A percentile compares a stretch with the other conserved stretches of the same genome.
These are phyloP conservation scores for Candida alai DNA, from an alignment of 805 yeast genomes.

Conservation along the genomic window DNA sequence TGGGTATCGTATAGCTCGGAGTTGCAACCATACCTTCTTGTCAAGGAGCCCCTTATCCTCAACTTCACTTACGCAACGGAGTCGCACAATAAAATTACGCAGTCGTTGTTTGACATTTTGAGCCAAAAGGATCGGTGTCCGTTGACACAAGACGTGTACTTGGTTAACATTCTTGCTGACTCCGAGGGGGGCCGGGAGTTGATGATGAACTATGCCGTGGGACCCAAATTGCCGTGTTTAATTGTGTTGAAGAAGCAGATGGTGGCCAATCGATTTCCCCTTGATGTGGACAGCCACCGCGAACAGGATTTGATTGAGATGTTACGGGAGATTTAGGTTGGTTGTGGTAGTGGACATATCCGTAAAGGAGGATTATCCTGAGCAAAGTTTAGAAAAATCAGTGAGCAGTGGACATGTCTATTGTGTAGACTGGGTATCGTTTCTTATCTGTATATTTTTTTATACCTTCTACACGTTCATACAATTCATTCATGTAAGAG, in stretches of 20 bases:
- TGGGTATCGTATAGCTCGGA: constrained; percentile 55
- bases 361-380: too few relatives aligned
- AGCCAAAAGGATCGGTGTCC: constrained; percentile 23
- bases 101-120: constrained; percentile 43
- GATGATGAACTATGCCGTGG: constrained; percentile 51
- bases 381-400: too few relatives aligned
- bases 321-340: constrained; percentile 15
- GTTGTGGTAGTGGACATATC: too few relatives aligned
- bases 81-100: constrained; percentile 58
- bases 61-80: constrained; percentile 74
- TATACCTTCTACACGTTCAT: too few relatives aligned
- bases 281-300: constrained; percentile 1
- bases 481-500: too few relatives aligned
- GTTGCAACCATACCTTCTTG: constrained; percentile 48
- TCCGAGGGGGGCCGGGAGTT: constrained; percentile 59
- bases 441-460: too few relatives aligned
- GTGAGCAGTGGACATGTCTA: too few relatives aligned
- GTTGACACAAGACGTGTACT: constrained; percentile 46
- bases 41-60: constrained; percentile 59
- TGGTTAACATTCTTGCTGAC: constrained; percentile 73
- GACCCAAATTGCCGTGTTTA: constrained; percentile 54
- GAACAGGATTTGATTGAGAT: constrained; percentile 31
- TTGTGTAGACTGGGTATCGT: too few relatives aligned
- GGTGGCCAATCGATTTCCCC: constrained; percentile 23
- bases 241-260: constrained; percentile 66